Evolutionary conservation across 768 basidiomycete species (phyloP), one percentile per base, ranked within the genome.

Genomic region (Mycena rebaudengoi): DNA sequence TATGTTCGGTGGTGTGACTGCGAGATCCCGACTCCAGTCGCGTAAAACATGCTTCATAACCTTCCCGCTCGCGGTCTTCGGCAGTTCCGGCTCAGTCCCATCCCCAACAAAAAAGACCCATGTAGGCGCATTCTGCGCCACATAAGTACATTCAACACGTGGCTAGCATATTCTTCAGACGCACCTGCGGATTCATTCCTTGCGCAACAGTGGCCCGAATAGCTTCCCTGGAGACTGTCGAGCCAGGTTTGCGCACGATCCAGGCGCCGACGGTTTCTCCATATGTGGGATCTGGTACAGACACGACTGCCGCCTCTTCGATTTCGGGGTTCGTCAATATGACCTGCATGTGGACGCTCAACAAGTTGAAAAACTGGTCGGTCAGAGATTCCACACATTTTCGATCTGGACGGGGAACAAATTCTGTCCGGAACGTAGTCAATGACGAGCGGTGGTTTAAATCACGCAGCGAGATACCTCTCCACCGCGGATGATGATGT

Each of bases 21-120:
- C 86, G 39, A 91, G 70, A 8, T 85, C 82, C 41, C 78, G 81
- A 71, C 89, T 86, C 92, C 92, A 93, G 20, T 80, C 76, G 29
- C 93, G 80, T 44, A 95, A 72, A 4, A 94, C 71, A 72, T 93
- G 91, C 77, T 95, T 95, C 88, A 87, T 86, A 41, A 95, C 88
- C 74, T 95, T 95, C 39, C 93, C 93, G 66, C 92, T 95, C 14
- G 91, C 92, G 11, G 94, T 95, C 80, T 92, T 94, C 0, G 94
- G 93, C 8, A 94, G 72, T 65, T 92, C 89, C 10, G 71, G 74
- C 8, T 80, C 77, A 3, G 74, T 75, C 1, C 84, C 86, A 44
- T 89, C 90, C 69, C 88, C 89, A 1, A 91, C 65, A 64, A 94
- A 94, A n/a, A 92, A 95, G 4, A 95, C 87, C 91, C 92, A 95